Evolutionary conservation across 164 flowering plant genomes (phyloP), one percentile per base, ranked within the genome.

Genomic region (Vitis rupestris): DNA sequence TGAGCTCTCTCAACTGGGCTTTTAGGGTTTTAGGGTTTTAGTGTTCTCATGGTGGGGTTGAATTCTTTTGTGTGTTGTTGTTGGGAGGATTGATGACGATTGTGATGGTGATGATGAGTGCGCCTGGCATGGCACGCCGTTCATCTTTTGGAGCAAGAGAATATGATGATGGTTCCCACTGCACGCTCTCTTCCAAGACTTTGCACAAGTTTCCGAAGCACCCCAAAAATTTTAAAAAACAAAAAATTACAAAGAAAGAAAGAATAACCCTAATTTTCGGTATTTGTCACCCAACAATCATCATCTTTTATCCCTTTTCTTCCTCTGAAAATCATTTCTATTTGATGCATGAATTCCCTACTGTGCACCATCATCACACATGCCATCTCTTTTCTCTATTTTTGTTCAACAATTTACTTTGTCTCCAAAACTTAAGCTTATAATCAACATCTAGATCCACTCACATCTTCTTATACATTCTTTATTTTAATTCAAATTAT

Each of bases 51-150:
- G 59, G 70, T 67, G 62, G 72, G 72, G 61, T 70, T 70, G 72
- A 70, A 61, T 17, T 52, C 15, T 27, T 29, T 29, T 13, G 9
- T 23, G 4, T 8, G 57, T 14, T 44, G 3, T 68, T 47, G 70
- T 50, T 48, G 19, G 63, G 17, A 59, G 50, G 37, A 61, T 54
- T 69, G 74, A 61, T 69, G 67, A 16, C 54, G 69, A 53, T 75
- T 72, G 80, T 71, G 82, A 74, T 65, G 79, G 77, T 76, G 80
- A 75, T 84, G 77, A 82, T 83, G 84, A 75, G 75, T 69, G 83
- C 68, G 75, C 50, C 70, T 74, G 83, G 80, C 67, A 70, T 37
- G 47, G 85, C 92, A 86, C 89, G 86, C 90, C 82, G 68, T 79
- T 71, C 65, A 68, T 67, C 76, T 76, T 83, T 72, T 73, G 63